Evolutionary conservation across 2,329 filamentous ascomycete genomes (phyloP).

Genomic region (Penicillium sp.): DNA sequence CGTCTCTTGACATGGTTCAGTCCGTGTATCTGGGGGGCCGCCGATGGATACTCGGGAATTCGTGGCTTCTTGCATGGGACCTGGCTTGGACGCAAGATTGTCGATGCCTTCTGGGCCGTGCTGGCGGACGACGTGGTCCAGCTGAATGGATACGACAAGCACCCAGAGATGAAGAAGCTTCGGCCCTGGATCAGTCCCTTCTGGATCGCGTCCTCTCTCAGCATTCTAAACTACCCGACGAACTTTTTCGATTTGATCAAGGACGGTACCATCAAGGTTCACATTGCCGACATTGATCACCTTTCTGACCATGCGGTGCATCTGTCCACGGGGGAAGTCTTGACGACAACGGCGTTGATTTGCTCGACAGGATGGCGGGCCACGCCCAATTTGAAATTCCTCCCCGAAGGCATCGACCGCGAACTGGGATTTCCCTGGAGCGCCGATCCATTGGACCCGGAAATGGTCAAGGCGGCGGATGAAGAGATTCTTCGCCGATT

Average conservation of each 20-base stretch:
- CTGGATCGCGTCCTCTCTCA: constrained; percentile 53
- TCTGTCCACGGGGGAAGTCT: constrained; percentile 41
- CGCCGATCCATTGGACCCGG: constrained; percentile 27
- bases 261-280: constrained; percentile 49
- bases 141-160: constrained; percentile 42
- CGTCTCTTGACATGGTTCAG: constrained; percentile 68
- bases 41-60: constrained; percentile 50
- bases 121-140: constrained; percentile 46
- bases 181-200: constrained; percentile 43
- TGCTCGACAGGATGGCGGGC: constrained; percentile 54
- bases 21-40: constrained; percentile 65
- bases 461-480: constrained; percentile 42
- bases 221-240: constrained; percentile 56
- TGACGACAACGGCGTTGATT: constrained; percentile 49
- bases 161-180: constrained; percentile 42
- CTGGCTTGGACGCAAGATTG: constrained; percentile 43
- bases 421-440: constrained; percentile 45
- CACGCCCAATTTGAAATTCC: constrained; percentile 45
- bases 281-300: constrained; percentile 50
- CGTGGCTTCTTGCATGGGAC: constrained; percentile 48
- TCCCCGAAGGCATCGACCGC: constrained; percentile 37
- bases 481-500: constrained; percentile 47
- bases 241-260: constrained; percentile 54
- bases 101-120: constrained; percentile 51
- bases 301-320: constrained; percentile 44